Evolutionary conservation across 1,284 basidiomycete genomes (phyloP).

Genomic region (Pascua sp.): DNA sequence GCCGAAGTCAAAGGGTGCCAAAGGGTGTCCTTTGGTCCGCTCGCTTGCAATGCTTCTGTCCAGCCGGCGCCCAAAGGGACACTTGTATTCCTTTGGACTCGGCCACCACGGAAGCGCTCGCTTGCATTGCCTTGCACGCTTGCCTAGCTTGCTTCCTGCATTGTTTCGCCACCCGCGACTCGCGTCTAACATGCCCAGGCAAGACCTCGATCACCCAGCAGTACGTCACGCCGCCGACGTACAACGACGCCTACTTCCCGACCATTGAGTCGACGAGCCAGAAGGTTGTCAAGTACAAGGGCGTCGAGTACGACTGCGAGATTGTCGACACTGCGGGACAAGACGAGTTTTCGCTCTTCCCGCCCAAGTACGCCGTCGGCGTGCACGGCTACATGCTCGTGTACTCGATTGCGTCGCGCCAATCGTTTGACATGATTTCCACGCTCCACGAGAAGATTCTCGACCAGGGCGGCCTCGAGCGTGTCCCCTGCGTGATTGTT

Average conservation of each 20-base stretch:
- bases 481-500: slow-evolving; percentile 92
- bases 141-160: background rate
- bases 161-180: background rate
- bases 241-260: slow-evolving; percentile 82
- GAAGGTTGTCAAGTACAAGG: slow-evolving; percentile 79
- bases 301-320: slow-evolving; percentile 86
- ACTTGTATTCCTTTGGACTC: background rate
- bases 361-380: slow-evolving; percentile 75
- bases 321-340: slow-evolving; percentile 99
- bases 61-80: background rate
- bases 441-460: slow-evolving; percentile 97
- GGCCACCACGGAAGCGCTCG: too few species aligned
- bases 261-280: slow-evolving; percentile 88
- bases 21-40: too few species aligned
- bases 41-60: background rate
- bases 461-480: slow-evolving; percentile 83
- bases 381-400: slow-evolving; percentile 86
- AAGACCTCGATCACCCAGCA: slow-evolving; percentile 75
- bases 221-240: slow-evolving; percentile 64
- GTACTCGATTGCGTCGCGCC: slow-evolving; percentile 87
- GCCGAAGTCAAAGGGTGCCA: too few species aligned
- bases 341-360: slow-evolving; percentile 82
- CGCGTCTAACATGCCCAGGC: slow-evolving; percentile 51
- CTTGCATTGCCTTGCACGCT: background rate
- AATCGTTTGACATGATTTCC: slow-evolving; percentile 94